phyloP scores from a whole-genome alignment of 2,329 filamentous ascomycete species.

The Emmonsia crescens region DNA sequence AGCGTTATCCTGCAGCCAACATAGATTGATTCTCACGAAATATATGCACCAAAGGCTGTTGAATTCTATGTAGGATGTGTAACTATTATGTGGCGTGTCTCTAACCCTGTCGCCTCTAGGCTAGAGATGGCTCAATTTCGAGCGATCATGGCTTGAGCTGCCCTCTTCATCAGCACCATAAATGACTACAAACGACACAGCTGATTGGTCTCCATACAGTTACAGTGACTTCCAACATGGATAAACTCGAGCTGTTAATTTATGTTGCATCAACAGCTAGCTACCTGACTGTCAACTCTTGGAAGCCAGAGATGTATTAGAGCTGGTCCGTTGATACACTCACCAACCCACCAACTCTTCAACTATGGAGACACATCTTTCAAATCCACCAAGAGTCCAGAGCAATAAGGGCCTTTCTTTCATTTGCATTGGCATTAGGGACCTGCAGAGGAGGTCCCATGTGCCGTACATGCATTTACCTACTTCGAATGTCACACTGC shows the following conservation, averaged over 20 bases:
- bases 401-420: neutral
- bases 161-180: neutral
- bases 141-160: neutral
- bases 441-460: neutral
- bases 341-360: neutral
- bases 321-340: neutral
- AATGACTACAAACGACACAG: neutral
- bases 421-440: too few relatives aligned
- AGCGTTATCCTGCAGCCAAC: neutral
- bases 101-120: neutral
- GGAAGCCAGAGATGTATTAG: neutral
- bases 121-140: neutral
- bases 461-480: neutral
- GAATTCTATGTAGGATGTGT: neutral
- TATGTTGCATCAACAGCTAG: constrained; percentile 1
- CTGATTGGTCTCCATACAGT: neutral
- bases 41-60: neutral
- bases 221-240: neutral
- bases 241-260: neutral
- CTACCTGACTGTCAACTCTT: neutral
- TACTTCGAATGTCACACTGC: neutral
- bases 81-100: neutral
- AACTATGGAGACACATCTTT: neutral
- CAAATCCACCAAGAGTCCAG: neutral
- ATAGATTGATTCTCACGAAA: neutral